These are phyloP conservation scores for Ilex paraguariensis DNA, from an alignment of 305 asterid genomes.

Conservation along the genomic window DNA sequence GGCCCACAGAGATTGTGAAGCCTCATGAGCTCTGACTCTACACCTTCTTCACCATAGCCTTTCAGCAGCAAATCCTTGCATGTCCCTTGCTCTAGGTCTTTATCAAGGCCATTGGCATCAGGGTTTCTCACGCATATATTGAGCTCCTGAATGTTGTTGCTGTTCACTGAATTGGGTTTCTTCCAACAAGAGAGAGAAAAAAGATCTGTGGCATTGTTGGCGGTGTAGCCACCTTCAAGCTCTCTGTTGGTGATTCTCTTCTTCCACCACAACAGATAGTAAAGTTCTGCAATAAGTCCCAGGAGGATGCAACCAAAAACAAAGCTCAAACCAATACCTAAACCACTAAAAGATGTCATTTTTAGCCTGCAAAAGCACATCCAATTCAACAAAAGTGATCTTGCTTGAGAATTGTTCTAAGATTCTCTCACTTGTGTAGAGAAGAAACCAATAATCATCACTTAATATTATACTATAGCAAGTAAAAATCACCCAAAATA, in stretches of 20 bases:
- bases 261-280: background rate
- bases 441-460: background rate
- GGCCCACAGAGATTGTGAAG: constrained; percentile 2
- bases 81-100: background rate
- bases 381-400: background rate
- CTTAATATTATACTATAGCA: too few species aligned
- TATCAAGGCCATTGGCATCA: background rate
- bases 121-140: background rate
- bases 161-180: background rate
- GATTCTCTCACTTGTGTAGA: background rate
- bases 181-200: background rate
- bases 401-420: background rate
- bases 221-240: background rate
- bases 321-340: background rate
- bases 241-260: background rate
- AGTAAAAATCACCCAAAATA: background rate
- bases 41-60: background rate
- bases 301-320: background rate
- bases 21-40: constrained; percentile 1
- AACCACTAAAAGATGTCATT: background rate
- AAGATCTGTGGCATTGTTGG: background rate
- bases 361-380: background rate
- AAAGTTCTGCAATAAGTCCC: background rate
- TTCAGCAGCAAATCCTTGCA: background rate
- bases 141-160: background rate